phyloP scores from a whole-genome alignment of 2,329 filamentous ascomycete species.

The Ceratocystis alfenasii region DNA sequence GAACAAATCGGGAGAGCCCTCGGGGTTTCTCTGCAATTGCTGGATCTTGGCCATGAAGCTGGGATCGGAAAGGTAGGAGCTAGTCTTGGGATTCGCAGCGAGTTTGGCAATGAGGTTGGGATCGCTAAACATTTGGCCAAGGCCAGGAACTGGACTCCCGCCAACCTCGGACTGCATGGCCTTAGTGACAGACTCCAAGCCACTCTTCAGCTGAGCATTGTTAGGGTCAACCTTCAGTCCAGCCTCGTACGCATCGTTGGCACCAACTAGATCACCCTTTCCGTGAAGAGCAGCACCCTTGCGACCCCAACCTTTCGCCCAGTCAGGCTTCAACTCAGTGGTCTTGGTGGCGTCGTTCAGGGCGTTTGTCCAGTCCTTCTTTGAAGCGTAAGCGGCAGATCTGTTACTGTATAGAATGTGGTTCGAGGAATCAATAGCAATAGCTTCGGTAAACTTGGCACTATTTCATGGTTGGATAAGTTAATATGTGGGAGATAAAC shows the following conservation, averaged over 20 bases:
- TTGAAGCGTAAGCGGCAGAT: conserved; percentile 75
- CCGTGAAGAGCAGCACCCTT: conserved; percentile 89
- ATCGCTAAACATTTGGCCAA: conserved; percentile 92
- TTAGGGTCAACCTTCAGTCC: conserved; percentile 85
- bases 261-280: conserved; percentile 68
- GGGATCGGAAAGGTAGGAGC: conserved; percentile 63
- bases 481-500: neutral
- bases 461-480: conserved; percentile 35
- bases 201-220: conserved; percentile 87
- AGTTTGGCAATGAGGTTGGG: conserved; percentile 83
- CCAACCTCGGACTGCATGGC: conserved; percentile 57
- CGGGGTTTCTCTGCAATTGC: conserved; percentile 67
- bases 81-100: conserved; percentile 87
- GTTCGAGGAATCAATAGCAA: conserved; percentile 74
- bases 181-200: conserved; percentile 70
- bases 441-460: conserved; percentile 88
- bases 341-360: conserved; percentile 87
- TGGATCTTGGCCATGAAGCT: conserved; percentile 86
- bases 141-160: conserved; percentile 48
- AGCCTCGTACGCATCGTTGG: conserved; percentile 82
- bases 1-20: conserved; percentile 66
- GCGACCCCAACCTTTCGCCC: conserved; percentile 91
- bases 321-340: conserved; percentile 89
- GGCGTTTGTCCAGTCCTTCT: conserved; percentile 75
- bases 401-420: conserved; percentile 98